Base-by-base conservation (phyloP, 2,329 filamentous ascomycete species). In the Diaporthe ilicicola region DNA sequence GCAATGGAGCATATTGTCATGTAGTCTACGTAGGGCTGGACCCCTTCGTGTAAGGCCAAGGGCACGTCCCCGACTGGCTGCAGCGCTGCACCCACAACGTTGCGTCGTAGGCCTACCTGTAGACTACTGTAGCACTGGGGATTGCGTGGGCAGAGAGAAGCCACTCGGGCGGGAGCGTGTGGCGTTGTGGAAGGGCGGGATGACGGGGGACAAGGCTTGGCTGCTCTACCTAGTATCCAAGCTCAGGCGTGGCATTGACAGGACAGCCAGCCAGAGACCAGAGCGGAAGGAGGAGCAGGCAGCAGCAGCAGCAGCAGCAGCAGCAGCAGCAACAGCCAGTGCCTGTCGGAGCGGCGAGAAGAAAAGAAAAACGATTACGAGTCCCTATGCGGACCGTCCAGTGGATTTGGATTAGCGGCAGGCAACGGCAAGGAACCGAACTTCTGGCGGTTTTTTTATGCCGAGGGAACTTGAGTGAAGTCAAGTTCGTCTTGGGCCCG, bases 381-480 rank as follows among this genome's bases (percentile, higher is more conserved):
- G 56, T 46, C 56, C 51, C 5, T 34, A 4, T 17, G 24, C 39
- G 37, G 56, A 61, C 56, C 24, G 37, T 27, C 56, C 56, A 46
- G 56, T 61, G 13, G 39, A 61, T 61, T 46, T 61, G 56, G 56
- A 61, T 46, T 61, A 46, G 55, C 39, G 56, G 39, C 39, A 39
- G 46, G 44, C 56, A 22, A n/a, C 55, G 17, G 34, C 24, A 32
- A 22, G 24, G 56, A 39, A 39, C 17, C 56, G 37, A 24, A 24
- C 24, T 46, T 29, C 24, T 19, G 56, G 56, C 56, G 27, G 56
- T 10, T 32, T 10, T 32, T 61, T 24, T 46, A 46, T 61, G 56
- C 56, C 56, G 56, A 46, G 56, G 19, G 39, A n/a, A 4, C 5
- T 44, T 37, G 24, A n/a, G 19, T 10, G 39, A 10, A 61, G 39